Evolutionary conservation across 1,284 basidiomycete genomes (phyloP).

Genomic region (Golubevia pallescens): DNA sequence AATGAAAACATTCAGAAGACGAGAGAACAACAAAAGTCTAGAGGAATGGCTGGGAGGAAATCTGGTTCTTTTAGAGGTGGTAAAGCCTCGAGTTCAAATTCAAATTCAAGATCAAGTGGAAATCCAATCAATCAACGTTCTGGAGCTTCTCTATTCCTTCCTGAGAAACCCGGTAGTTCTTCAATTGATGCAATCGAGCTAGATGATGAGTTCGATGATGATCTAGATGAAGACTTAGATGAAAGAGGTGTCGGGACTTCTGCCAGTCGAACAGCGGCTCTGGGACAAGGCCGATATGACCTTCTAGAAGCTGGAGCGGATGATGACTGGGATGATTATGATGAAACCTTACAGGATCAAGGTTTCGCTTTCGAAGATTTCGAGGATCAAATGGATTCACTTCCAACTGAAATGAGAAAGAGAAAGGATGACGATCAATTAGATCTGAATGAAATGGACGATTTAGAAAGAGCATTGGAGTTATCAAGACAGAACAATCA

Average conservation of each 20-base stretch:
- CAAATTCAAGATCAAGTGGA: no score
- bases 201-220: neutral
- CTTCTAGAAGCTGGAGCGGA: neutral
- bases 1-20: neutral
- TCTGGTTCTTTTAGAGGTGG: neutral
- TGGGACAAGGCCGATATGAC: neutral
- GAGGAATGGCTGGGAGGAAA: neutral
- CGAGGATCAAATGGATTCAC: constrained; percentile 4
- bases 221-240: neutral
- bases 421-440: constrained; percentile 15
- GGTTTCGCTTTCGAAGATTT: constrained; percentile 1
- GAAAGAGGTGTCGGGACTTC: neutral
- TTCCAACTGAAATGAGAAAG: neutral
- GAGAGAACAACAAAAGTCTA: neutral
- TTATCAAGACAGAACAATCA: constrained; percentile 18
- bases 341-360: constrained; percentile 1
- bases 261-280: neutral
- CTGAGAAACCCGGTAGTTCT: neutral
- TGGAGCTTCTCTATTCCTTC: constrained; percentile 2
- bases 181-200: neutral
- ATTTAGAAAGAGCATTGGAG: constrained; percentile 35
- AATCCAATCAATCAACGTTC: neutral
- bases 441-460: constrained; percentile 40
- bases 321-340: neutral
- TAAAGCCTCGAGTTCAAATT: no score